phyloP scores from a whole-genome alignment of 2,329 filamentous ascomycete genomes.

The Apiospora phragmitis region DNA sequence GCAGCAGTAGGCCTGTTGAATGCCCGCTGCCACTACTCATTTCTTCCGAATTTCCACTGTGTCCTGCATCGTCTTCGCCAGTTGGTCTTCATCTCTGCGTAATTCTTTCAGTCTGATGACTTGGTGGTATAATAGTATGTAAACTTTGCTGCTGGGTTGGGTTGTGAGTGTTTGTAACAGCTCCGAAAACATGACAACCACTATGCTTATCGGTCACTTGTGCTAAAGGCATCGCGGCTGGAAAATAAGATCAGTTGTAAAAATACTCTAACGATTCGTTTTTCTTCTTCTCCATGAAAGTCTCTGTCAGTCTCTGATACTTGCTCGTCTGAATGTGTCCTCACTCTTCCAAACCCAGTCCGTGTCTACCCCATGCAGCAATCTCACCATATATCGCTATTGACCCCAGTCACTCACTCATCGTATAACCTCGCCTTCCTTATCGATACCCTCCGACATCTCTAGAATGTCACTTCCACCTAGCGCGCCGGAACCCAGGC shows the following conservation, averaged over 20 bases:
- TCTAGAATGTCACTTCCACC: slow-evolving; percentile 87
- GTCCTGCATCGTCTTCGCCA: too few species aligned
- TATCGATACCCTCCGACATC: slow-evolving; percentile 75
- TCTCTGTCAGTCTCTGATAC: not conserved
- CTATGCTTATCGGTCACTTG: not conserved
- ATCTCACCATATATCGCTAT: not conserved
- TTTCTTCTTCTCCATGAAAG: not conserved
- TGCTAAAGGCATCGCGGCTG: not conserved
- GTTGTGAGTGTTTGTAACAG: too few species aligned
- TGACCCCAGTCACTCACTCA: slow-evolving; percentile 40
- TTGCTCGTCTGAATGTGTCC: not conserved
- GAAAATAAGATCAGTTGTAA: not conserved
- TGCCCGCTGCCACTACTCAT: too few species aligned
- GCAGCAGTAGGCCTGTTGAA: too few species aligned
- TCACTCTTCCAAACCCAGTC: not conserved
- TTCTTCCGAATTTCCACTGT: too few species aligned
- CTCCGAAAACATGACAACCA: too few species aligned
- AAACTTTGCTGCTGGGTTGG: too few species aligned
- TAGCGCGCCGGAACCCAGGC: slow-evolving; percentile 59
- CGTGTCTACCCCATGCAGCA: too few species aligned
- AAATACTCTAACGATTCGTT: not conserved
- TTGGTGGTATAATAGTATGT: too few species aligned
- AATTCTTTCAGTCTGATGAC: too few species aligned
- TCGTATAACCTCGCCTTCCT: slow-evolving; percentile 70
- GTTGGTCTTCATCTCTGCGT: too few species aligned